Evolutionary conservation across 305 asterid genomes (phyloP).

Genomic region (Withania somnifera): DNA sequence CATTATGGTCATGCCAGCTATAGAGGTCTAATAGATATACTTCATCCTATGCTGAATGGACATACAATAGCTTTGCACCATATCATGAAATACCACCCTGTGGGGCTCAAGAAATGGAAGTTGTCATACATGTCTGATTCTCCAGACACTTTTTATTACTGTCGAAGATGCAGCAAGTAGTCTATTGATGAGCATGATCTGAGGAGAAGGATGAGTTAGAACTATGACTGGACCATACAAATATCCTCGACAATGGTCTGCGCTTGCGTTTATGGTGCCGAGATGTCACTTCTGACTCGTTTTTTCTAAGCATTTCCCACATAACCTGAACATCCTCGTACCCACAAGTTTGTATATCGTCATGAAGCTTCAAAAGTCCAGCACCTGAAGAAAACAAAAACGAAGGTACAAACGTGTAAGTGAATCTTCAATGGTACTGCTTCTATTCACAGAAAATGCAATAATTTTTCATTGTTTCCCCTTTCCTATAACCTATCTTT

Average conservation of each 20-base stretch:
- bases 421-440: not conserved
- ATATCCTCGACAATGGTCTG: conserved; percentile 43
- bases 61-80: not conserved
- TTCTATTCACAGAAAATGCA: not conserved
- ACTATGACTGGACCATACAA: conserved; percentile 32
- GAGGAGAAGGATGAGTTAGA: conserved; percentile 23
- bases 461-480: not conserved
- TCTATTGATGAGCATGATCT: conserved; percentile 27
- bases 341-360: conserved; percentile 84
- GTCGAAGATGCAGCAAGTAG: not conserved
- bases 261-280: conserved; percentile 36
- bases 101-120: conserved; percentile 3
- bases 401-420: not conserved
- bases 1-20: conserved; percentile 6
- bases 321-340: conserved; percentile 89
- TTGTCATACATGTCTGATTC: not conserved
- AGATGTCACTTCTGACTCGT: conserved; percentile 41
- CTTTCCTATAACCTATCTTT: not conserved
- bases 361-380: conserved; percentile 67
- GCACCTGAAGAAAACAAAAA: conserved; percentile 32
- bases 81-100: not conserved
- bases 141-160: not conserved
- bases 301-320: conserved; percentile 86
- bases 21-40: not conserved
- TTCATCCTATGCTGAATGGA: conserved; percentile 3